Evolutionary conservation across 192 early-diverging fungal species (phyloP).

Genomic region (Neocallimastix lanati): DNA sequence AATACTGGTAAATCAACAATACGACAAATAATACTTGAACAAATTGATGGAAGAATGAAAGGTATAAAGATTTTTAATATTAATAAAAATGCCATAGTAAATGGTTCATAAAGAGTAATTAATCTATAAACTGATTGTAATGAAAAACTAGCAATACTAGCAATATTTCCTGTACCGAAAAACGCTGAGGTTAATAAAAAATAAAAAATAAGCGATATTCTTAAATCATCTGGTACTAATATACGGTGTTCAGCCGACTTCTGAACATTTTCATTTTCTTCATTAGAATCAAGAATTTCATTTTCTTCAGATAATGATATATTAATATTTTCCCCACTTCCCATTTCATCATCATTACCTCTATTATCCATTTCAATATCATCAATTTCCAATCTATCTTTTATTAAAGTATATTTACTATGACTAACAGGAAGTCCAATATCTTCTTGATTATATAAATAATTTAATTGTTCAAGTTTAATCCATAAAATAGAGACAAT

Average conservation of each 20-base stretch:
- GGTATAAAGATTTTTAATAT: slow-evolving; percentile 85
- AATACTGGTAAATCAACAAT: slow-evolving; percentile 67
- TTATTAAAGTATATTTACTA: too few relatives aligned
- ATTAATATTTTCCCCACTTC: too few relatives aligned
- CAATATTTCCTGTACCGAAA: slow-evolving; percentile 93
- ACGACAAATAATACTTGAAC: slow-evolving; percentile 57
- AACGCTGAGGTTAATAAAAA: slow-evolving; percentile 85
- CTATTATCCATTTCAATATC: too few relatives aligned
- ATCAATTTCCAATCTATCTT: too few relatives aligned
- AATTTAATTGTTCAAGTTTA: too few relatives aligned
- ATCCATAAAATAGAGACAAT: too few relatives aligned
- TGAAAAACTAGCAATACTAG: slow-evolving; percentile 67
- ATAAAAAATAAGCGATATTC: slow-evolving; percentile 54
- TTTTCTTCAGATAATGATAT: not conserved
- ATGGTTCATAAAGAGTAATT: slow-evolving; percentile 76
- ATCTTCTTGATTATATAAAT: too few relatives aligned
- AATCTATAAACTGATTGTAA: slow-evolving; percentile 76
- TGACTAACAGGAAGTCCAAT: too few relatives aligned
- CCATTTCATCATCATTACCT: too few relatives aligned
- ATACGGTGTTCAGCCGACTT: slow-evolving; percentile 10
- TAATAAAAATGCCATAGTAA: slow-evolving; percentile 68
- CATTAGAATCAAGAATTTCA: slow-evolving; percentile 8
- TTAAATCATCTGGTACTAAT: slow-evolving; percentile 31
- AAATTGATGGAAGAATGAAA: slow-evolving; percentile 68
- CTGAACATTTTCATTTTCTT: not conserved